Evolutionary conservation across 2,329 filamentous ascomycete species (phyloP).

Genomic region (Pyrenochaeta sp.): DNA sequence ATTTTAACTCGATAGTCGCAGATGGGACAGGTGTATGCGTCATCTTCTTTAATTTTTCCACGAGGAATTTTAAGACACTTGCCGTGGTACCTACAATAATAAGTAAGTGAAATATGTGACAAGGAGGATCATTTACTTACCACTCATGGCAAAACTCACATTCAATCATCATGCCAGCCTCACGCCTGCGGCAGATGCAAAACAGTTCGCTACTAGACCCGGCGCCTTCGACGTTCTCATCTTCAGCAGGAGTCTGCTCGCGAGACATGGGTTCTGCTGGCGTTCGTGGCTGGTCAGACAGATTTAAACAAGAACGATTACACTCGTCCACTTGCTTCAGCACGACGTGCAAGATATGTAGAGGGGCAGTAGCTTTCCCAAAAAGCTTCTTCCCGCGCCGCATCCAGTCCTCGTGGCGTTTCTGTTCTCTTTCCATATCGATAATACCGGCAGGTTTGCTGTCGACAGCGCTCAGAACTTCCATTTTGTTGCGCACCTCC

Average conservation of each 20-base stretch:
- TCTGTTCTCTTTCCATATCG: constrained; percentile 92
- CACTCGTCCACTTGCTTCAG: constrained; percentile 92
- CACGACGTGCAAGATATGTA: constrained; percentile 94
- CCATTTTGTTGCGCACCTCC: constrained; percentile 90
- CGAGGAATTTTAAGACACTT: constrained; percentile 98
- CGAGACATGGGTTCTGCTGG: constrained; percentile 92
- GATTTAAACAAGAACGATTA: constrained; percentile 90
- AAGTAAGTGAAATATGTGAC: constrained; percentile 20
- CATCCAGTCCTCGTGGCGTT: constrained; percentile 99
- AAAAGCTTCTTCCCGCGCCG: constrained; percentile 96
- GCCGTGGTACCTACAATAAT: constrained; percentile 82
- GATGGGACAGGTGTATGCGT: constrained; percentile 97
- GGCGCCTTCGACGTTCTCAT: constrained; percentile 54
- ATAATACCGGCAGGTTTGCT: constrained; percentile 91
- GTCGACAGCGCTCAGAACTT: constrained; percentile 85
- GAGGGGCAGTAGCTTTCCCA: constrained; percentile 94
- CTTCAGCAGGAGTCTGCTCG: constrained; percentile 72
- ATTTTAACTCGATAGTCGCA: constrained; percentile 98
- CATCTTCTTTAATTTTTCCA: constrained; percentile 97
- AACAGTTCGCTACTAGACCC: constrained; percentile 79
- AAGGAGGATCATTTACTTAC: constrained; percentile 63
- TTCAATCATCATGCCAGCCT: constrained; percentile 99
- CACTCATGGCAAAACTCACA: constrained; percentile 98
- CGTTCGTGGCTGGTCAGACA: constrained; percentile 84
- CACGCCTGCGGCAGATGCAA: constrained; percentile 91